A percentile compares a stretch with the other conserved stretches of the same genome.
Evolutionary conservation across 1,284 basidiomycete genomes (phyloP).

Genomic region (Blastosporella zonata): DNA sequence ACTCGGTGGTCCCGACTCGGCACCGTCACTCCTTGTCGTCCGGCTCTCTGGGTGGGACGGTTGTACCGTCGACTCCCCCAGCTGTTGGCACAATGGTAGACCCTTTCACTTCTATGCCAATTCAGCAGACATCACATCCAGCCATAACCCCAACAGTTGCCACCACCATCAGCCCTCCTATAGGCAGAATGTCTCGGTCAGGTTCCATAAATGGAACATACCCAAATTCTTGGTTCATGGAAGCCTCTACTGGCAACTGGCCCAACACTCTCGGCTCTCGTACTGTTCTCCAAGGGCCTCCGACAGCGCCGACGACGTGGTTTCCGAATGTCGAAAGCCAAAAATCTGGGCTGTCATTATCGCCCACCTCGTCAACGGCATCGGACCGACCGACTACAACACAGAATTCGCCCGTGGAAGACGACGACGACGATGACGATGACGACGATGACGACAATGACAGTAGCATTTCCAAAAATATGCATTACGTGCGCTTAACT

Average conservation of each 20-base stretch:
- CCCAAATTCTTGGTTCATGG: constrained; percentile 31
- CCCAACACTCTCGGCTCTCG: constrained; percentile 12
- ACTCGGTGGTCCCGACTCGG: constrained; percentile 33
- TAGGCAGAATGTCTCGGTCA: constrained; percentile 61
- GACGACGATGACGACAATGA: constrained; percentile 30
- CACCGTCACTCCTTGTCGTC: constrained; percentile 43
- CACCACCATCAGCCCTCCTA: constrained; percentile 33
- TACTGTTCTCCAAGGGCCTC: constrained; percentile 9
- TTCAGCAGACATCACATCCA: constrained; percentile 24
- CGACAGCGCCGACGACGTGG: constrained; percentile 17
- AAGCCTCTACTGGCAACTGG: constrained; percentile 20
- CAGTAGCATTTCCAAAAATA: constrained; percentile 23
- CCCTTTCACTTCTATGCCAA: constrained; percentile 19
- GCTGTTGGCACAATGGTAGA: constrained; percentile 18
- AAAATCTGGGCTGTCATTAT: constrained; percentile 19
- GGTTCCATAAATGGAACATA: constrained; percentile 59
- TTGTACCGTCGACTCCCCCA: constrained; percentile 20
- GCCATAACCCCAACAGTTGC: constrained; percentile 20
- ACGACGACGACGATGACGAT: constrained; percentile 39
- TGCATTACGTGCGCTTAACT: constrained; percentile 15
- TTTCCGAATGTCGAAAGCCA: constrained; percentile 17
- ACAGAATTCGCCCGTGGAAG: constrained; percentile 37
- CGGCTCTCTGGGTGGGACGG: constrained; percentile 30
- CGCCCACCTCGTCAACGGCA: constrained; percentile 25
- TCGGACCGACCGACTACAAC: constrained; percentile 29